phyloP scores from a whole-genome alignment of 371 early-diverging fungal genomes.

The Mortierella sp. region DNA sequence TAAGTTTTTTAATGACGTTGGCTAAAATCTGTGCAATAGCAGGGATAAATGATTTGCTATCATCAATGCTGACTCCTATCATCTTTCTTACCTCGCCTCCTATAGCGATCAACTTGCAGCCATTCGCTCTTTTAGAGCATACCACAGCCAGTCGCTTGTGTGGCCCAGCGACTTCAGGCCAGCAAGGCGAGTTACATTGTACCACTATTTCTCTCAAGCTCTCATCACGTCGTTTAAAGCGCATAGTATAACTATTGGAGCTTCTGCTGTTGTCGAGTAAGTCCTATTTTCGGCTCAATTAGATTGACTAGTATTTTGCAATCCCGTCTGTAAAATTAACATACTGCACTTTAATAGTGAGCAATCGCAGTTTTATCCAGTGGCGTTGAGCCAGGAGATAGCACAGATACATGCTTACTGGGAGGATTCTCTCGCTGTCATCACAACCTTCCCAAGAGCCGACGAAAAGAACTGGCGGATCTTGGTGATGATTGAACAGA shows the following conservation, averaged over 20 bases:
- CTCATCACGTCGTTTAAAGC: constrained; percentile 42
- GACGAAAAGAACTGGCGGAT: constrained; percentile 70
- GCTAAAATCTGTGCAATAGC: background rate
- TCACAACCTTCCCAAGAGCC: constrained; percentile 74
- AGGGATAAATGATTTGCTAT: background rate
- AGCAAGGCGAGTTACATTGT: constrained; percentile 62
- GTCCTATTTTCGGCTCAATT: background rate
- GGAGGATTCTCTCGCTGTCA: constrained; percentile 68
- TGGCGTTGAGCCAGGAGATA: constrained; percentile 64
- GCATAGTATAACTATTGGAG: constrained; percentile 17
- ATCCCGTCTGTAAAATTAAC: background rate
- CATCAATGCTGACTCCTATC: background rate
- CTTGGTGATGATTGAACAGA: constrained; percentile 72
- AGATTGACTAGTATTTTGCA: background rate
- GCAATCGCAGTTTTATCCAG: constrained; percentile 35
- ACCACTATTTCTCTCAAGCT: constrained; percentile 57
- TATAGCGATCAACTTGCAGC: constrained; percentile 40
- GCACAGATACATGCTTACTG: constrained; percentile 71
- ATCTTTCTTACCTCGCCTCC: background rate
- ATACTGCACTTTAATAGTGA: constrained; percentile 17
- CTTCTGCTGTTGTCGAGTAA: constrained; percentile 22
- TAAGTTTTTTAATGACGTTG: constrained; percentile 41
- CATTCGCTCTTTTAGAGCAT: constrained; percentile 66
- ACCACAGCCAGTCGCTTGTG: constrained; percentile 59
- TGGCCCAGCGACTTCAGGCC: constrained; percentile 64